These are phyloP conservation scores for Luzula sylvatica DNA, from an alignment of 176 grass and related monocot species.

Conservation along the genomic window DNA sequence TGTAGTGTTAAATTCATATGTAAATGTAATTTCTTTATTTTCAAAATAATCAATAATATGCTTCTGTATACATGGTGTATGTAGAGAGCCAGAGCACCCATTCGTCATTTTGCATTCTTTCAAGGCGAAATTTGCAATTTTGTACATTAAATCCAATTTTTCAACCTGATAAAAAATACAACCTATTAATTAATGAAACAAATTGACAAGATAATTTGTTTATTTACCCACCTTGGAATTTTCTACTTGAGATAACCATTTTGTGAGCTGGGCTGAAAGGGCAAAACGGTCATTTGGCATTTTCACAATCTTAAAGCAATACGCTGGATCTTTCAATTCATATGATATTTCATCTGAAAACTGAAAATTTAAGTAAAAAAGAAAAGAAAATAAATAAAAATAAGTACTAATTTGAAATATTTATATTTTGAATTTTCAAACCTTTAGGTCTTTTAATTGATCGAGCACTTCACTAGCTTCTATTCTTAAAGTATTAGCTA, in stretches of 20 bases:
- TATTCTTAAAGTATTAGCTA: conserved; percentile 55
- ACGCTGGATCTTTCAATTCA: conserved; percentile 86
- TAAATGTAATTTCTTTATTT: conserved; percentile 19
- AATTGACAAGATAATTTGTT: neutral
- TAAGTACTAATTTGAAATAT: too few species aligned
- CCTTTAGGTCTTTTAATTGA: conserved; percentile 75
- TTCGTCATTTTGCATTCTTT: conserved; percentile 50
- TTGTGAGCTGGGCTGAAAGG: conserved; percentile 59
- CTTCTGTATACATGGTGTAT: conserved; percentile 69
- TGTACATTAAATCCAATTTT: conserved; percentile 81
- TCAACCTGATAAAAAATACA: conserved; percentile 37
- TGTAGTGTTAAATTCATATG: conserved; percentile 20
- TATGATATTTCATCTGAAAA: conserved; percentile 74
- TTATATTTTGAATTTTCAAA: conserved; percentile 17
- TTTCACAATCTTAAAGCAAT: conserved; percentile 58
- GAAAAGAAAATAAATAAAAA: neutral
- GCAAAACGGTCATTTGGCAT: conserved; percentile 62
- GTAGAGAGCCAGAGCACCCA: conserved; percentile 69
- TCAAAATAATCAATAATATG: conserved; percentile 65
- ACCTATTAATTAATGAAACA: neutral
- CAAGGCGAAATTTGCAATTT: conserved; percentile 53
- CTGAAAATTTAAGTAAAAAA: conserved; percentile 34
- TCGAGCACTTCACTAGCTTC: conserved; percentile 52
- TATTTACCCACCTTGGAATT: conserved; percentile 47
- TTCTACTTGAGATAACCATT: conserved; percentile 87